Conservation (phyloP, 768 basidiomycete species). For the Calvatia gigantea region DNA sequence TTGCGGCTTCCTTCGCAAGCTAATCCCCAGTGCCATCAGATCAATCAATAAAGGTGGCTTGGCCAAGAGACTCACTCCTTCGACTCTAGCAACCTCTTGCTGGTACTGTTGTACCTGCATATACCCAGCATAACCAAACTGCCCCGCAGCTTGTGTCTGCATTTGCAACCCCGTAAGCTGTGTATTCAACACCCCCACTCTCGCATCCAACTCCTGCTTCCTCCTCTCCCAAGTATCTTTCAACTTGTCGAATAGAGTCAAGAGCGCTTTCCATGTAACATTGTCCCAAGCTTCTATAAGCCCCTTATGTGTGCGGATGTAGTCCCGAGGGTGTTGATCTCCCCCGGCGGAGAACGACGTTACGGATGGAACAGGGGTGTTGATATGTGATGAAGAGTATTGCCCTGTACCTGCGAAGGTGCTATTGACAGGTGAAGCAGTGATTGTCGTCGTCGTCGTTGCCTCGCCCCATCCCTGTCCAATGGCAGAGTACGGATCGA, state of each 20-base stretch:
- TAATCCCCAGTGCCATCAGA: slow-evolving; percentile 19
- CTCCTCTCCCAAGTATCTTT: slow-evolving; percentile 62
- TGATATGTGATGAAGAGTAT: slow-evolving; percentile 8
- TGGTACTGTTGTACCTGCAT: slow-evolving; percentile 42
- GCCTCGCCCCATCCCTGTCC: slow-evolving; percentile 38
- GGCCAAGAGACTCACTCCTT: slow-evolving; percentile 43
- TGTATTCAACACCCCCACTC: slow-evolving; percentile 37
- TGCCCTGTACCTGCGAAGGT: slow-evolving; percentile 14
- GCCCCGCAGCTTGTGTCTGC: slow-evolving; percentile 28
- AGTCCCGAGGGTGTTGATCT: slow-evolving; percentile 64
- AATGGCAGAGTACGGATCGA: slow-evolving; percentile 50
- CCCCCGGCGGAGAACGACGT: slow-evolving; percentile 27
- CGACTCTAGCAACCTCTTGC: slow-evolving; percentile 55
- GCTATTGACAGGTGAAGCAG: slow-evolving; percentile 10
- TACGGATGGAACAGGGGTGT: slow-evolving; percentile 1
- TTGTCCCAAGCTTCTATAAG: slow-evolving; percentile 72
- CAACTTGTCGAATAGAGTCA: slow-evolving; percentile 59
- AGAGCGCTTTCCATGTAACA: slow-evolving; percentile 69
- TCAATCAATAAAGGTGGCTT: slow-evolving; percentile 2
- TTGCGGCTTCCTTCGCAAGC: slow-evolving; percentile 55
- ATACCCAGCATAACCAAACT: slow-evolving; percentile 34
- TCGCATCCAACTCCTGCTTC: slow-evolving; percentile 50
- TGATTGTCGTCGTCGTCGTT: slow-evolving; percentile 16
- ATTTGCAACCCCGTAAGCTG: slow-evolving; percentile 31
- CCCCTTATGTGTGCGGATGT: slow-evolving; percentile 59